Evolutionary conservation across 2,329 filamentous ascomycete genomes (phyloP).

Genomic region (Pseudocercospora vitis): DNA sequence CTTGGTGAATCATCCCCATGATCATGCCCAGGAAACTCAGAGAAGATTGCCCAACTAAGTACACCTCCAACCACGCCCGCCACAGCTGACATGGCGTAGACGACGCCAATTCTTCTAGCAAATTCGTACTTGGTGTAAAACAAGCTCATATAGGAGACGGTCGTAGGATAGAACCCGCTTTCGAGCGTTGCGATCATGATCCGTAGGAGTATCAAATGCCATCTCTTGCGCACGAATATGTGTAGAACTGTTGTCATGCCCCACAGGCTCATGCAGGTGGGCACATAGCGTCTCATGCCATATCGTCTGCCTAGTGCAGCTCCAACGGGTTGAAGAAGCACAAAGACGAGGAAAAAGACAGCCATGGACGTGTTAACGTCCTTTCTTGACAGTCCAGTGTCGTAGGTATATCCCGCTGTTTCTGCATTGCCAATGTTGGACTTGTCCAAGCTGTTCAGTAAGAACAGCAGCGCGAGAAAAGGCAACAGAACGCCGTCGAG

Average conservation of each 20-base stretch:
- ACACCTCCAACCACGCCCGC: slow-evolving; percentile 59
- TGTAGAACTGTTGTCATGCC: slow-evolving; percentile 52
- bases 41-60: slow-evolving; percentile 53
- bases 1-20: slow-evolving; percentile 9
- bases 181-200: slow-evolving; percentile 51
- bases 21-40: slow-evolving; percentile 37
- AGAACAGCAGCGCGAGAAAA: slow-evolving; percentile 53
- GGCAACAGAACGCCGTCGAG: slow-evolving; percentile 53
- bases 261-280: slow-evolving; percentile 57
- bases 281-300: slow-evolving; percentile 58
- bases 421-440: slow-evolving; percentile 58
- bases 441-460: slow-evolving; percentile 56
- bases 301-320: slow-evolving; percentile 59
- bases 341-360: slow-evolving; percentile 60
- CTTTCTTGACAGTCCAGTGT: slow-evolving; percentile 53
- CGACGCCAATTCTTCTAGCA: slow-evolving; percentile 54
- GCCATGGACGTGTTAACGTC: slow-evolving; percentile 59
- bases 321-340: slow-evolving; percentile 58
- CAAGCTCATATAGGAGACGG: slow-evolving; percentile 58
- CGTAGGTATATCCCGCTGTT: slow-evolving; percentile 59
- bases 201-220: slow-evolving; percentile 50
- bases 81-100: slow-evolving; percentile 59
- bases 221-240: slow-evolving; percentile 47
- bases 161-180: slow-evolving; percentile 61
- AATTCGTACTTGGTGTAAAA: slow-evolving; percentile 62